Conservation (phyloP, 306 rosid species). For the Casuarina equisetifolia region DNA sequence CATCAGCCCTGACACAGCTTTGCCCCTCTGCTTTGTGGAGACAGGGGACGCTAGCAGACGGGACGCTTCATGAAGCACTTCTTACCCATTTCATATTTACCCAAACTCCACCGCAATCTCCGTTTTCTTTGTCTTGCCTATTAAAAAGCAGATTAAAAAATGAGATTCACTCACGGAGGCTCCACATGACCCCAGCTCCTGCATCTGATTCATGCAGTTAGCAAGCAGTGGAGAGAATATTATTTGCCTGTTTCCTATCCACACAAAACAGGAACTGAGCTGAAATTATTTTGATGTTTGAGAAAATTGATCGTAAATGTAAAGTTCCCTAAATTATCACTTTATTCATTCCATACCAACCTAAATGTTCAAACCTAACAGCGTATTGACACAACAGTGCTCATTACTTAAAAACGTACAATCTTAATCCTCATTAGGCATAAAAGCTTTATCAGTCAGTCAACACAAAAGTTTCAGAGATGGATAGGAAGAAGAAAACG, state of each 20-base stretch:
- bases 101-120: too few relatives aligned
- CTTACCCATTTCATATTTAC: too few relatives aligned
- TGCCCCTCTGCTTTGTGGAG: too few relatives aligned
- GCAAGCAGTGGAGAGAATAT: background rate
- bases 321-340: conserved; percentile 4
- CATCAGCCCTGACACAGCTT: too few relatives aligned
- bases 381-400: background rate
- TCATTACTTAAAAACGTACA: conserved; percentile 20
- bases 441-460: background rate
- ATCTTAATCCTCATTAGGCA: conserved; percentile 18
- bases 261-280: background rate
- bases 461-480: conserved; percentile 8
- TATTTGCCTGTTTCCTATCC: background rate
- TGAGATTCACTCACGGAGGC: background rate
- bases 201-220: background rate
- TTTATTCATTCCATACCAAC: conserved; percentile 6
- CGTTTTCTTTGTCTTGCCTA: too few relatives aligned
- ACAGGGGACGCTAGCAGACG: too few relatives aligned
- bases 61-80: too few relatives aligned
- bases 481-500: conserved; percentile 9
- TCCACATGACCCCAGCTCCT: background rate
- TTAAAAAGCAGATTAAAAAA: too few relatives aligned
- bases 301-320: background rate
- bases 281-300: background rate
- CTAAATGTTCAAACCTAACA: conserved; percentile 9